Evolutionary conservation across 2,329 filamentous ascomycete species (phyloP).

Genomic region (Talaromyces piceae): DNA sequence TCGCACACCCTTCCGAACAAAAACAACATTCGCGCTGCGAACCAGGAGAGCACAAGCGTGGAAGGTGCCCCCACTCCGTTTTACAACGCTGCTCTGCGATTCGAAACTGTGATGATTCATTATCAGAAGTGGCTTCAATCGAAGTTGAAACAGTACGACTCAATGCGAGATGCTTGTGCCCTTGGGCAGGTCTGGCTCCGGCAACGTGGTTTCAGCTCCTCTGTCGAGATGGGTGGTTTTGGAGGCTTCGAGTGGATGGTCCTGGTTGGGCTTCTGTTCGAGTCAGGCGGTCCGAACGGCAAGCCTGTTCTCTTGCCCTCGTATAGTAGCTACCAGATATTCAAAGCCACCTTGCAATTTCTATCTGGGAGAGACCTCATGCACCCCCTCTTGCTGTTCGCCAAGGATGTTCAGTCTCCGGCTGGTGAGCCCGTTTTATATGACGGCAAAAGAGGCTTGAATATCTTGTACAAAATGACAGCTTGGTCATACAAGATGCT

Average conservation of each 20-base stretch:
- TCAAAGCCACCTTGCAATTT: slow-evolving; percentile 90
- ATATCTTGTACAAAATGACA: slow-evolving; percentile 85
- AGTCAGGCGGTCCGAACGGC: slow-evolving; percentile 66
- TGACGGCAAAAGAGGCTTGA: slow-evolving; percentile 66
- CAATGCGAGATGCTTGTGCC: slow-evolving; percentile 76
- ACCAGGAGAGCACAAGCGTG: slow-evolving; percentile 25
- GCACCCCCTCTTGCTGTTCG: slow-evolving; percentile 50
- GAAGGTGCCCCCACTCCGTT: slow-evolving; percentile 61
- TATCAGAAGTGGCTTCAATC: slow-evolving; percentile 70
- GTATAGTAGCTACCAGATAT: slow-evolving; percentile 85
- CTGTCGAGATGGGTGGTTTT: slow-evolving; percentile 71
- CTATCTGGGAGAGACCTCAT: slow-evolving; percentile 67
- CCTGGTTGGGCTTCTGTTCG: slow-evolving; percentile 71
- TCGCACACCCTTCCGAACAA: slow-evolving; percentile 63
- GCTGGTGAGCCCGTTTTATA: slow-evolving; percentile 63
- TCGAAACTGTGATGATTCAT: slow-evolving; percentile 63
- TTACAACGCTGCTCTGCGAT: slow-evolving; percentile 80
- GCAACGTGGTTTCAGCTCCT: slow-evolving; percentile 71
- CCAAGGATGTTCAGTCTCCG: slow-evolving; percentile 26
- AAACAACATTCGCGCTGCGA: slow-evolving; percentile 57
- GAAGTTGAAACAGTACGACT: slow-evolving; percentile 60
- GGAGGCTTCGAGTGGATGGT: slow-evolving; percentile 86
- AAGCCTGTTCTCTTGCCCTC: slow-evolving; percentile 66
- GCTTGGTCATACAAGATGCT: slow-evolving; percentile 72
- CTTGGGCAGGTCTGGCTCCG: slow-evolving; percentile 83